Evolutionary conservation across 345 rosid species (phyloP).

Genomic region (Aquilaria malaccensis): DNA sequence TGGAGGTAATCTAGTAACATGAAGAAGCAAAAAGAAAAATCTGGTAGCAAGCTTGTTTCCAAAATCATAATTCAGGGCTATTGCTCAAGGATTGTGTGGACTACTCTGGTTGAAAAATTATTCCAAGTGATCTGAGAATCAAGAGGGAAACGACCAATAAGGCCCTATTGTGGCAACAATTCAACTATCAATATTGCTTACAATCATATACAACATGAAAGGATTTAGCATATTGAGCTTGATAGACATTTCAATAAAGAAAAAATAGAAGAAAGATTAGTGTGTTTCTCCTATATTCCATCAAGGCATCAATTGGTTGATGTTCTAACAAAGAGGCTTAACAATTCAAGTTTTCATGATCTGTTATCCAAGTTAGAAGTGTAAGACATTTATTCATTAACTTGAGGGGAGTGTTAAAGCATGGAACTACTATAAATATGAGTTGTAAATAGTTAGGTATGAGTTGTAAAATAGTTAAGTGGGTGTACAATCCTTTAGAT

Average conservation of each 20-base stretch:
- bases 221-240: too few species aligned
- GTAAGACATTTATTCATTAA: not conserved
- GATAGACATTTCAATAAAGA: not conserved
- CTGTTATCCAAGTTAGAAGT: conserved; percentile 2
- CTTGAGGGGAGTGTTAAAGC: too few species aligned
- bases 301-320: not conserved
- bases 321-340: conserved; percentile 1
- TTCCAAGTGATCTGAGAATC: not conserved
- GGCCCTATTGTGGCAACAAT: too few species aligned
- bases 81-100: conserved; percentile 7
- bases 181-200: too few species aligned
- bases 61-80: conserved; percentile 3
- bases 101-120: not conserved
- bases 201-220: too few species aligned
- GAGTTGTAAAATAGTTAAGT: too few species aligned
- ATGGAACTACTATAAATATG: too few species aligned
- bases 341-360: not conserved
- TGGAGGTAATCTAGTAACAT: too few species aligned
- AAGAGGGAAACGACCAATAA: too few species aligned
- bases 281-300: not conserved
- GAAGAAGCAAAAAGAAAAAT: too few species aligned
- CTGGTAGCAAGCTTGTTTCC: not conserved
- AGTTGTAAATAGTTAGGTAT: too few species aligned
- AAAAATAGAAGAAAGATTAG: not conserved
- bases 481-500: too few species aligned